These are phyloP conservation scores for Blepharisma undulans DNA, from an alignment of 169 alveolate genomes.

Conservation along the genomic window DNA sequence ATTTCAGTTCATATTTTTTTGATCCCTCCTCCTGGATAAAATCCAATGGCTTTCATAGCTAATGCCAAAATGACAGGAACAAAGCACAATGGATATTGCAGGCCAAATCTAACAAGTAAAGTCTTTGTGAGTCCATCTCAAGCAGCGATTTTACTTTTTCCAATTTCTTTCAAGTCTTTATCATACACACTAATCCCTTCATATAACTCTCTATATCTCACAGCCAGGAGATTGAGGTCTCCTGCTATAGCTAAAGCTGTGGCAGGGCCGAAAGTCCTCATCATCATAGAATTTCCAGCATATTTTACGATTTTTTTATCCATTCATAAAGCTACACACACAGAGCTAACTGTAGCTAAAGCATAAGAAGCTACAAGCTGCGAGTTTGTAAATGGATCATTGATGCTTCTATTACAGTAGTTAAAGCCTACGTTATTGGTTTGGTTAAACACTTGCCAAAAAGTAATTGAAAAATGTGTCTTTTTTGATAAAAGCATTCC, in stretches of 20 bases:
- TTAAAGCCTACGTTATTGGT: constrained; percentile 63
- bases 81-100: constrained; percentile 34
- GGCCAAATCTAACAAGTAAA: not conserved
- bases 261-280: constrained; percentile 32
- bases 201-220: constrained; percentile 21
- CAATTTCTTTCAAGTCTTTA: not conserved
- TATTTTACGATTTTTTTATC: not conserved
- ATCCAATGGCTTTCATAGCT: not conserved
- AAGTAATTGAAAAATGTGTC: constrained; percentile 28
- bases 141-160: constrained; percentile 30
- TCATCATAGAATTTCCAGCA: constrained; percentile 2
- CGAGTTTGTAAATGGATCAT: constrained; percentile 22
- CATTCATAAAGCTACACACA: not conserved
- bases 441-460: constrained; percentile 62
- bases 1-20: not conserved
- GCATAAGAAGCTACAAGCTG: not conserved
- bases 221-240: not conserved
- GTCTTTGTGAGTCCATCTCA: constrained; percentile 27
- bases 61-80: not conserved
- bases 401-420: constrained; percentile 56
- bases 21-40: constrained; percentile 2
- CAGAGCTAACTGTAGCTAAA: constrained; percentile 15
- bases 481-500: constrained; percentile 47
- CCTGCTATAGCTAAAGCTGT: constrained; percentile 41
- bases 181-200: constrained; percentile 29